Base-by-base conservation (phyloP, 139 green algal genomes). In the Bryopsis sp. region DNA sequence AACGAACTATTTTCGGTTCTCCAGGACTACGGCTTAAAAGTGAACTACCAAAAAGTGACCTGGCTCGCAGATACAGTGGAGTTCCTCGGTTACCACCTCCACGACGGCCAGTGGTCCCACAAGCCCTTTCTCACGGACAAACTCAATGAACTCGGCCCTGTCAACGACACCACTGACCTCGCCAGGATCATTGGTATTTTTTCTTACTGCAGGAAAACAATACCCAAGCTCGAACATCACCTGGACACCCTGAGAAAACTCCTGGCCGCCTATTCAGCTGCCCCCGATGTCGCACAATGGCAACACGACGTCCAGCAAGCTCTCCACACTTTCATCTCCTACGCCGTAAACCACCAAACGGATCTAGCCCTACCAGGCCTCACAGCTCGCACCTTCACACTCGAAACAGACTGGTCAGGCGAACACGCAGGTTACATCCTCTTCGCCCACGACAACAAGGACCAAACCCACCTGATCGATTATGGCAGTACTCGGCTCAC, bases 331-430 rank as follows among this genome's bases (percentile, higher is more conserved):
- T 11, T 54, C 15, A 22, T 69, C 4, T 19, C 7, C 3, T 4
- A 34, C 11, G 62, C 62, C n/a, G 5, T 69, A 6, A 8, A 69
- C 3, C 19, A 38, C 5, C 37, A 58, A 24, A 36, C 37, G 19
- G 26, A 37, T 11, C 26, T 69, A 5, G n/a, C 26, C 7, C 62
- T 69, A 28, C 62, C 62, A 7, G 37, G 37, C 6, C 15, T 29
- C 3, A 35, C 24, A 5, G 8, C 37, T 5, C 3, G 3, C 8
- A 24, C 3, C 5, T 69, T 47, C 26, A 22, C 15, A 6, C n/a
- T 69, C 6, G 62, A 69, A 38, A 69, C 62, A 24, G 62, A 69
- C 37, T 69, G 62, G 62, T 34, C 38, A 6, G 62, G 37, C 7
- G 62, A 57, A 28, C 54, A 69, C 26, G 15, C 36, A 11, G 62